These are phyloP conservation scores for Fraxinus greggii DNA, from an alignment of 305 asterid genomes.

Conservation along the genomic window DNA sequence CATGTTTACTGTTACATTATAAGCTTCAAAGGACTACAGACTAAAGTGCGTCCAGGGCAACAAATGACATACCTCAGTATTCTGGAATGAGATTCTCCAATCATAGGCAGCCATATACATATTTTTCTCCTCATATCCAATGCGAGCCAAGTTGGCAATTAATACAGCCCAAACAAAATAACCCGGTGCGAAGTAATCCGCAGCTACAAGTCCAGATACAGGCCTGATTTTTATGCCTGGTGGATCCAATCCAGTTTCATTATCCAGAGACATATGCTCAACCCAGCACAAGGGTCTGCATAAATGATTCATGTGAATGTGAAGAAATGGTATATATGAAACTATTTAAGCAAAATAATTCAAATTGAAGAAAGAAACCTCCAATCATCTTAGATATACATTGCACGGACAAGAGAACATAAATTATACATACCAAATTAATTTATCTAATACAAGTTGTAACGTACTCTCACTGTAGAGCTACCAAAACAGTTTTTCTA, in stretches of 20 bases:
- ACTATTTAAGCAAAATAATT: slow-evolving; percentile 7
- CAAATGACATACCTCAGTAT: slow-evolving; percentile 70
- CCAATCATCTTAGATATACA: background rate
- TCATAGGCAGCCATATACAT: slow-evolving; percentile 97
- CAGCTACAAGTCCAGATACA: slow-evolving; percentile 90
- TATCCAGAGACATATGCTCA: slow-evolving; percentile 86
- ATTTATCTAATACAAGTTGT: background rate
- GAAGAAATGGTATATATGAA: slow-evolving; percentile 3
- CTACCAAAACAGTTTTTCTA: background rate
- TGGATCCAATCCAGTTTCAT: slow-evolving; percentile 88
- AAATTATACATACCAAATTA: background rate
- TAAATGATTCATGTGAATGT: slow-evolving; percentile 13
- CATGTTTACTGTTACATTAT: background rate
- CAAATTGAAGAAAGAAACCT: slow-evolving; percentile 1
- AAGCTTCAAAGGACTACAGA: slow-evolving; percentile 20
- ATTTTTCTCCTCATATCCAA: slow-evolving; percentile 91
- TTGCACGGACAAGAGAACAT: slow-evolving; percentile 16
- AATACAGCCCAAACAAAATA: slow-evolving; percentile 94
- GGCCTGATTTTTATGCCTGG: slow-evolving; percentile 80
- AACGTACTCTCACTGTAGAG: background rate
- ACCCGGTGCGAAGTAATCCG: slow-evolving; percentile 90
- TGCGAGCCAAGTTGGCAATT: slow-evolving; percentile 85
- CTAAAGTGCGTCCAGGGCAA: slow-evolving; percentile 5
- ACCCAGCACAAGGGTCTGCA: slow-evolving; percentile 91
- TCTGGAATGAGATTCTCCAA: slow-evolving; percentile 91